Conservation (phyloP, 495 filamentous ascomycete genomes). For the Penicillium canescens region DNA sequence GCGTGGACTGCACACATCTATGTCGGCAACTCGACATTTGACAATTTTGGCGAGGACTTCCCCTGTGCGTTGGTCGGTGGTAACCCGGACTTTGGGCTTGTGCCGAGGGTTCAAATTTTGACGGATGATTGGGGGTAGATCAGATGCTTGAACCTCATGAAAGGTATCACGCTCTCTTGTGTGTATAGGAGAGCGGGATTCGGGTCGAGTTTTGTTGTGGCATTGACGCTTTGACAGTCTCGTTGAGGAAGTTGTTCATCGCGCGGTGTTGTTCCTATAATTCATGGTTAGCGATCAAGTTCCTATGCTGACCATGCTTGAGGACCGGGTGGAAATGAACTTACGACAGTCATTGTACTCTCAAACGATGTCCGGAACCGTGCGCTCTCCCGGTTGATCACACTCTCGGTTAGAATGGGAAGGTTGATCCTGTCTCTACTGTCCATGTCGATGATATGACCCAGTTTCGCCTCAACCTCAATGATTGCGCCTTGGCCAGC, state of each 20-base stretch:
- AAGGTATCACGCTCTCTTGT: conserved; percentile 83
- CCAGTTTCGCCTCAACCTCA: conserved; percentile 91
- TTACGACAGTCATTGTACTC: conserved; percentile 84
- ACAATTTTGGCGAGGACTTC: conserved; percentile 79
- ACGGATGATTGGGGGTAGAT: conserved; percentile 56
- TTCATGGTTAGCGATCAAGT: conserved; percentile 5
- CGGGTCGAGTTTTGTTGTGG: conserved; percentile 45
- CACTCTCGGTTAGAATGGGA: conserved; percentile 63
- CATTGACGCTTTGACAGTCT: conserved; percentile 52
- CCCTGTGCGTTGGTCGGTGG: conserved; percentile 70
- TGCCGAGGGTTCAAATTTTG: conserved; percentile 57
- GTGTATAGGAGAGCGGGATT: conserved; percentile 75
- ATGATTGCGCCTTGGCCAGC: conserved; percentile 65
- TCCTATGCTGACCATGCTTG: background rate
- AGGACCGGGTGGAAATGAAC: conserved; percentile 22
- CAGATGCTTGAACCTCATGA: conserved; percentile 65
- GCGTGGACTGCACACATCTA: conserved; percentile 74
- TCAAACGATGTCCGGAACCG: conserved; percentile 60
- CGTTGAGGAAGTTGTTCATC: conserved; percentile 81
- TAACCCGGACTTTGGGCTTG: conserved; percentile 72
- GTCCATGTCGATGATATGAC: conserved; percentile 70
- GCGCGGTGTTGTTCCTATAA: conserved; percentile 69
- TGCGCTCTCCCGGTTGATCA: conserved; percentile 56
- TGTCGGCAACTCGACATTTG: conserved; percentile 81
- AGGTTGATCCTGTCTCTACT: conserved; percentile 65